phyloP scores from a whole-genome alignment of 371 early-diverging fungal genomes.

The Apophysomyces sp. region DNA sequence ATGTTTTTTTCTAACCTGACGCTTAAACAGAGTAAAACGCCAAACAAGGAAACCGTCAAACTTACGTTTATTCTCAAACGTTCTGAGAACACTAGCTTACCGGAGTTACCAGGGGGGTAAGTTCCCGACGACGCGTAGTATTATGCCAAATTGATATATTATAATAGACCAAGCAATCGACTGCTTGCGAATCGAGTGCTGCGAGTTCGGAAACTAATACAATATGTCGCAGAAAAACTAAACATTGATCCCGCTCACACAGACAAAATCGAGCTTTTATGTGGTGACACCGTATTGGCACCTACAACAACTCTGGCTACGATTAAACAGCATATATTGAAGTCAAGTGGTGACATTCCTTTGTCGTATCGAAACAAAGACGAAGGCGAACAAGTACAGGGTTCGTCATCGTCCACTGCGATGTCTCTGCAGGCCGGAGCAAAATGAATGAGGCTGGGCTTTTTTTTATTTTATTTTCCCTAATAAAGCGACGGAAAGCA shows the following conservation, averaged over 20 bases:
- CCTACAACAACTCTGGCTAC: conserved; percentile 84
- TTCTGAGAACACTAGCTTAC: conserved; percentile 52
- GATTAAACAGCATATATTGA: conserved; percentile 81
- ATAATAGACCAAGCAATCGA: conserved; percentile 58
- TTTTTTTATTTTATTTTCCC: neutral
- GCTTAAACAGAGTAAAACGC: conserved; percentile 52
- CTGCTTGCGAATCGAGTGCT: conserved; percentile 86
- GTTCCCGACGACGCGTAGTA: conserved; percentile 5
- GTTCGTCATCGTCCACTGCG: neutral
- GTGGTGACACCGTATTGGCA: conserved; percentile 71
- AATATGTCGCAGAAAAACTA: conserved; percentile 81
- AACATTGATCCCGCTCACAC: conserved; percentile 23
- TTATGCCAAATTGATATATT: neutral
- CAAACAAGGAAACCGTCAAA: conserved; percentile 76
- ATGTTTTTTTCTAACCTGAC: neutral
- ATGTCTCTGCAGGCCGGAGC: conserved; percentile 3
- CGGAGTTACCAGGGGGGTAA: conserved; percentile 66
- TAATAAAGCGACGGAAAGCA: neutral
- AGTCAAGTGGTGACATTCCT: conserved; percentile 76
- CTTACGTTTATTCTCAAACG: conserved; percentile 83
- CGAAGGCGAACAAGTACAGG: conserved; percentile 2
- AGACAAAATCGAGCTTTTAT: conserved; percentile 65
- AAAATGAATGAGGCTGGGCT: neutral
- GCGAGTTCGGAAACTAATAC: conserved; percentile 79
- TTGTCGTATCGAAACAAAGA: conserved; percentile 60